These are phyloP conservation scores for Rhizoclosmatium sp. DNA, from an alignment of 192 early-diverging fungal genomes.

Conservation along the genomic window DNA sequence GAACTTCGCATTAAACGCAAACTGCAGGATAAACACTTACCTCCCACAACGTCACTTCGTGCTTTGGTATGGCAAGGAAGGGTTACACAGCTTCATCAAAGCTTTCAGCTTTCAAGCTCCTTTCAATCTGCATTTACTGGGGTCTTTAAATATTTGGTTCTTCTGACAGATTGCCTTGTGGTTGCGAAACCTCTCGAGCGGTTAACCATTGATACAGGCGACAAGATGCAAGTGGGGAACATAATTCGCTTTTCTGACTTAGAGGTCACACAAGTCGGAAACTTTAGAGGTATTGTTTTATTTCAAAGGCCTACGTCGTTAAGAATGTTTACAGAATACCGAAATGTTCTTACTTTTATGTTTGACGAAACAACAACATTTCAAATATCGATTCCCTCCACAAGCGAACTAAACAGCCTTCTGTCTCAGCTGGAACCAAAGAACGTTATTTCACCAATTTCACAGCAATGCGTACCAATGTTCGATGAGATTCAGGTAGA, in stretches of 20 bases:
- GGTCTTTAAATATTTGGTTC: neutral
- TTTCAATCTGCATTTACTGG: neutral
- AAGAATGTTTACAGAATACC: neutral
- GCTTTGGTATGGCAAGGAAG: slow-evolving; percentile 21
- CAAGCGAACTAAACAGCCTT: neutral
- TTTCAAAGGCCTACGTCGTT: neutral
- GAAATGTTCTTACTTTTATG: neutral
- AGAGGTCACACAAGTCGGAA: neutral
- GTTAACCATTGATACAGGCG: neutral
- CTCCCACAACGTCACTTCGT: too few species aligned
- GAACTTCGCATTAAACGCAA: too few species aligned
- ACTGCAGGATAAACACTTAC: too few species aligned
- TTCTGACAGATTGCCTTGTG: slow-evolving; percentile 19
- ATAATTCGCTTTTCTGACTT: slow-evolving; percentile 15
- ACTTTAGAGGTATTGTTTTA: slow-evolving; percentile 12
- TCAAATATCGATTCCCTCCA: slow-evolving; percentile 1
- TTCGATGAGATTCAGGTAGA: slow-evolving; percentile 3
- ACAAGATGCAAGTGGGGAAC: neutral
- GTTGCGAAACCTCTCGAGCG: slow-evolving; percentile 7
- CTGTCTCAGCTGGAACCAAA: neutral
- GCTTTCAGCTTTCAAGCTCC: neutral
- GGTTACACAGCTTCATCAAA: slow-evolving; percentile 3
- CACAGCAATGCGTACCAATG: neutral
- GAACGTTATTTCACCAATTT: neutral
- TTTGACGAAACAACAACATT: slow-evolving; percentile 23